These are phyloP conservation scores for Castanea mollissima DNA, from an alignment of 306 rosid species.

Conservation along the genomic window DNA sequence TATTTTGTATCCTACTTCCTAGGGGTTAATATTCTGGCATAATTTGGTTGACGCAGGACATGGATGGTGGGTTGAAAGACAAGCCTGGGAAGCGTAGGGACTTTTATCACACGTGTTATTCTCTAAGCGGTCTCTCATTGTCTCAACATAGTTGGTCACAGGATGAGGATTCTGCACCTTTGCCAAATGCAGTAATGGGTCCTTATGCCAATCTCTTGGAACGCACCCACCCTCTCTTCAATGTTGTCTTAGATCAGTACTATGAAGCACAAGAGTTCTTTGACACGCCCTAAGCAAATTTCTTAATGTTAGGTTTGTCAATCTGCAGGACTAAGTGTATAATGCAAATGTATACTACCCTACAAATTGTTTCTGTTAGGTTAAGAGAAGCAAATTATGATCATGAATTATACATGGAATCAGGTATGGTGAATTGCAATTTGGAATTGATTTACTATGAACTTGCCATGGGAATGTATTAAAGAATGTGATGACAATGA, in stretches of 20 bases:
- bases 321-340: not conserved
- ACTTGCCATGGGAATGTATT: too few species aligned
- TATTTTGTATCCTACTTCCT: not conserved
- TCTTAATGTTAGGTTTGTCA: not conserved
- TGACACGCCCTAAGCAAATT: slow-evolving; percentile 28
- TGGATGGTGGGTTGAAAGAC: slow-evolving; percentile 78
- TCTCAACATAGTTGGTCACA: slow-evolving; percentile 71
- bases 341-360: not conserved
- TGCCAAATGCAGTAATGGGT: slow-evolving; percentile 51
- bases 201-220: slow-evolving; percentile 77
- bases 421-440: too few species aligned
- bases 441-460: too few species aligned
- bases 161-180: slow-evolving; percentile 55
- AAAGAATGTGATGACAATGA: too few species aligned
- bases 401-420: too few species aligned
- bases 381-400: too few species aligned
- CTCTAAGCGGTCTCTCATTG: slow-evolving; percentile 83
- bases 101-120: slow-evolving; percentile 88
- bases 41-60: slow-evolving; percentile 49
- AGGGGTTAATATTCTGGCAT: not conserved
- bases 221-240: slow-evolving; percentile 80
- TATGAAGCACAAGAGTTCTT: slow-evolving; percentile 70
- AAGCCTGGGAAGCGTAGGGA: slow-evolving; percentile 79
- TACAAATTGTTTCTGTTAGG: too few species aligned
- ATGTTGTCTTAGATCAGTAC: slow-evolving; percentile 63